A percentile compares a stretch with the other conserved stretches of the same genome.
These are phyloP conservation scores for Babjeviella inositovora DNA, from an alignment of 805 yeast species.

Conservation along the genomic window DNA sequence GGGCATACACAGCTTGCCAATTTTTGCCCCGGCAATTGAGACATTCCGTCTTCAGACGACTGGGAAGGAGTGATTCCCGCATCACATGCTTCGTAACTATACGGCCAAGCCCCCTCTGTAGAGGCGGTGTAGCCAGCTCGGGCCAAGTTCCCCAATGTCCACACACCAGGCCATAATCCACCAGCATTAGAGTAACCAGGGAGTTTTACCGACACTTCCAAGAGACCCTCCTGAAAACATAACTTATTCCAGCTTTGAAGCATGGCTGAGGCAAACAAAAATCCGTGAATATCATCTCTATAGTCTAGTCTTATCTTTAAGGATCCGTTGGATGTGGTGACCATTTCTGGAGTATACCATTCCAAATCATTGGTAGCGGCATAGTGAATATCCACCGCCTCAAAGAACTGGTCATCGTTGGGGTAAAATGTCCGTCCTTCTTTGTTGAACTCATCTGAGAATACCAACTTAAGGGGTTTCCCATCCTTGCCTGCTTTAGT, in stretches of 20 bases:
- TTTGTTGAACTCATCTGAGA: slow-evolving; percentile 23
- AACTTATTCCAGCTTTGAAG: slow-evolving; percentile 20
- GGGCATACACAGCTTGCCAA: slow-evolving; percentile 14
- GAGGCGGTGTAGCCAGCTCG: slow-evolving; percentile 17
- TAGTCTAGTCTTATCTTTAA: slow-evolving; percentile 19
- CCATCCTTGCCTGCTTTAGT: slow-evolving; percentile 25
- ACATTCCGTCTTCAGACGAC: slow-evolving; percentile 19
- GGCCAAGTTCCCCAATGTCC: slow-evolving; percentile 20
- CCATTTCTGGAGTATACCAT: slow-evolving; percentile 26
- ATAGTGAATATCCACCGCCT: slow-evolving; percentile 21
- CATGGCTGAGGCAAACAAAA: slow-evolving; percentile 21
- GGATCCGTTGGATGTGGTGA: slow-evolving; percentile 20
- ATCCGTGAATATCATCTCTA: slow-evolving; percentile 12
- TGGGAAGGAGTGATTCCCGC: slow-evolving; percentile 19
- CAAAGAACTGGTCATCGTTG: slow-evolving; percentile 25
- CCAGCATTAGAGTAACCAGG: slow-evolving; percentile 14
- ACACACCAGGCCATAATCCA: slow-evolving; percentile 21
- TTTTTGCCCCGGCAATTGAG: slow-evolving; percentile 18
- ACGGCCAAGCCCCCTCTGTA: slow-evolving; percentile 22
- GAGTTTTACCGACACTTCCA: slow-evolving; percentile 12
- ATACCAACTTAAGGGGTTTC: slow-evolving; percentile 15
- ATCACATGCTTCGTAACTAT: slow-evolving; percentile 18
- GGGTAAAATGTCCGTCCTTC: slow-evolving; percentile 24
- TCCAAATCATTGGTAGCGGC: slow-evolving; percentile 25
- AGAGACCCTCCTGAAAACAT: slow-evolving; percentile 15